Conservation (phyloP, 768 basidiomycete species). For the Russula emetica region DNA sequence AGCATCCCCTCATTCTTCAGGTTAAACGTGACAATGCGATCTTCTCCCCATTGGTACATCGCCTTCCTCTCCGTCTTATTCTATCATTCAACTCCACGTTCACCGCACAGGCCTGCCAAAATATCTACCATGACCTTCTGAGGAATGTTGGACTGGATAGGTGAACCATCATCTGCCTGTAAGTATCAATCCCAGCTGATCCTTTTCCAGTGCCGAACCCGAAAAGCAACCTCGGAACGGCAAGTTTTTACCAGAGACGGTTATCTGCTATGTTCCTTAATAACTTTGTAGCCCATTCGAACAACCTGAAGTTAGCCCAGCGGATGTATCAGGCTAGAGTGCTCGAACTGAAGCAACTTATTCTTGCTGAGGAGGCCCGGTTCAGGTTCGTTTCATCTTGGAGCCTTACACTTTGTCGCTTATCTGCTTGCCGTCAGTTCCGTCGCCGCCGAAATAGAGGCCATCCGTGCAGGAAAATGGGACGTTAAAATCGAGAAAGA, state of each 20-base stretch:
- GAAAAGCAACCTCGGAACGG: conserved; percentile 53
- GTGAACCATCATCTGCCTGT: neutral
- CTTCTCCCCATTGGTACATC: conserved; percentile 61
- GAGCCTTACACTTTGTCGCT: neutral
- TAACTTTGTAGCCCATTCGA: conserved; percentile 48
- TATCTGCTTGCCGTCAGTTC: conserved; percentile 39
- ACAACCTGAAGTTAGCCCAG: conserved; percentile 64
- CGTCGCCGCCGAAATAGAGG: conserved; percentile 70
- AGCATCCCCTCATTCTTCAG: conserved; percentile 59
- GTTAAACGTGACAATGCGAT: conserved; percentile 50
- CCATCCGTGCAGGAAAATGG: conserved; percentile 64
- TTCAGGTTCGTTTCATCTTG: conserved; percentile 56
- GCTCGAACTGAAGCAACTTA: conserved; percentile 64
- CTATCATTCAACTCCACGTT: neutral
- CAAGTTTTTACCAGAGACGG: conserved; percentile 23
- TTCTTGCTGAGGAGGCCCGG: conserved; percentile 64
- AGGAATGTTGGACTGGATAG: conserved; percentile 12
- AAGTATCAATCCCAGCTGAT: neutral
- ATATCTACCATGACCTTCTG: conserved; percentile 11
- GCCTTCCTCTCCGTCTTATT: conserved; percentile 21
- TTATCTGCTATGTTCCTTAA: conserved; percentile 7
- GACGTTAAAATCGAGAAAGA: conserved; percentile 48
- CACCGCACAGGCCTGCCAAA: conserved; percentile 8
- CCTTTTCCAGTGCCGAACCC: conserved; percentile 20
- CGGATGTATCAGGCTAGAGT: conserved; percentile 68